A percentile compares a stretch with the other conserved stretches of the same genome.
These are phyloP conservation scores for Forsythia viridissima DNA, from an alignment of 257 asterid species.

Conservation along the genomic window DNA sequence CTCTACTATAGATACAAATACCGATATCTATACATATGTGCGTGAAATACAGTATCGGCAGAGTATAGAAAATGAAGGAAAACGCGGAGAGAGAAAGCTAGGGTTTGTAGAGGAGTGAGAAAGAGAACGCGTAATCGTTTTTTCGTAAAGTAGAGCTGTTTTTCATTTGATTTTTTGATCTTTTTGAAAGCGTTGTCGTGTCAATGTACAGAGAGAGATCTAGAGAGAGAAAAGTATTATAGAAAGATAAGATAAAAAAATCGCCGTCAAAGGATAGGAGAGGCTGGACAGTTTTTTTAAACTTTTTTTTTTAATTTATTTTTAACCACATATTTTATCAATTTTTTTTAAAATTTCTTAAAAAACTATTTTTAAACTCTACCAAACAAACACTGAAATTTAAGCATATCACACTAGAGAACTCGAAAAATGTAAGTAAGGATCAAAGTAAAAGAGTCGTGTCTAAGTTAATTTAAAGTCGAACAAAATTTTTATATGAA, in stretches of 20 bases:
- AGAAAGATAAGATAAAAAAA: slow-evolving; percentile 24
- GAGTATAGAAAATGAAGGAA: neutral
- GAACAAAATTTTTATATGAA: too few species aligned
- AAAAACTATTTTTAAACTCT: too few species aligned
- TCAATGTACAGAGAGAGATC: neutral
- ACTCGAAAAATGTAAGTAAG: too few species aligned
- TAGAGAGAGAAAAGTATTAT: slow-evolving; percentile 3
- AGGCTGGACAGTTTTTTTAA: slow-evolving; percentile 15
- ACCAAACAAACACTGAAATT: too few species aligned
- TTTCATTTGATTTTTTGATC: slow-evolving; percentile 20
- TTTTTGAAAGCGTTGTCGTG: slow-evolving; percentile 21
- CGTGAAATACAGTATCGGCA: neutral
- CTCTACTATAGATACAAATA: neutral
- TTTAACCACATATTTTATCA: too few species aligned
- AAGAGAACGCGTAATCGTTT: slow-evolving; percentile 34
- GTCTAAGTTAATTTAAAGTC: too few species aligned
- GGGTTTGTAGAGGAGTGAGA: slow-evolving; percentile 43
- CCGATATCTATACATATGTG: neutral
- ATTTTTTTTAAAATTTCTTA: too few species aligned
- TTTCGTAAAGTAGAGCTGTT: neutral
- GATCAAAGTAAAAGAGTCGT: too few species aligned
- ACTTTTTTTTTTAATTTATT: too few species aligned
- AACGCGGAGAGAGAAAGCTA: slow-evolving; percentile 48
- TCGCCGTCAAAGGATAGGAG: slow-evolving; percentile 34
- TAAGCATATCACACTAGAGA: too few species aligned